Conservation (phyloP, 306 rosid species). For the Begonia fuchsioides region DNA sequence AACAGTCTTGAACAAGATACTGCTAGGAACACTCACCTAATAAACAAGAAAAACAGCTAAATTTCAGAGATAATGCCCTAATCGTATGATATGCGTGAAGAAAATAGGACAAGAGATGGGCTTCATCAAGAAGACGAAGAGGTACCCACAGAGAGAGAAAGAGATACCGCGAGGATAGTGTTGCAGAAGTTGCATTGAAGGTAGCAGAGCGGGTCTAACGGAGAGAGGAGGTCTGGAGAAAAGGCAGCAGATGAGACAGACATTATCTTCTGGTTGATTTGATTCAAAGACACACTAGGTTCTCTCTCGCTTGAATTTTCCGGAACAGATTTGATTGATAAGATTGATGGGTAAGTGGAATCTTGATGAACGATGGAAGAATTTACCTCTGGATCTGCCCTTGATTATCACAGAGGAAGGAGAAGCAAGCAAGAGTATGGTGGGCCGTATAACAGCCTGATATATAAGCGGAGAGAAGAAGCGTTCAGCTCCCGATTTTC, state of each 20-base stretch:
- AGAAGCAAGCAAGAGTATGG: too few relatives aligned
- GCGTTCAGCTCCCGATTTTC: too few relatives aligned
- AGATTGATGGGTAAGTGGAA: background rate
- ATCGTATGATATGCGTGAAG: too few relatives aligned
- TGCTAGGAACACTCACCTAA: conserved; percentile 87
- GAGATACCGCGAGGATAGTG: conserved; percentile 73
- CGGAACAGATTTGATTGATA: background rate
- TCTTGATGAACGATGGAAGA: too few relatives aligned
- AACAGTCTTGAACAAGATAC: conserved; percentile 82
- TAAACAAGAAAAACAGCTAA: background rate
- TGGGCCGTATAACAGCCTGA: too few relatives aligned
- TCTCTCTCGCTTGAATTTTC: background rate
- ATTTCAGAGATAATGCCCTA: background rate
- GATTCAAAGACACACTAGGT: background rate
- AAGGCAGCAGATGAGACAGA: background rate
- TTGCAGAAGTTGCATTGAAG: conserved; percentile 93
- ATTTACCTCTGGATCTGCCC: too few relatives aligned
- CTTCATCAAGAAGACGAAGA: background rate
- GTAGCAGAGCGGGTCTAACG: conserved; percentile 91
- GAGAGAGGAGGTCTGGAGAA: conserved; percentile 12
- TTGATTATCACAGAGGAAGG: too few relatives aligned
- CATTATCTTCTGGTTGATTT: background rate
- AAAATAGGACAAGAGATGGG: background rate
- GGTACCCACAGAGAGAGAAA: background rate
- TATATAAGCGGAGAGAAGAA: too few relatives aligned